Evolutionary conservation across 139 green algal species (phyloP), one percentile per base, ranked within the genome.

Genomic region (Dunaliella primolecta): DNA sequence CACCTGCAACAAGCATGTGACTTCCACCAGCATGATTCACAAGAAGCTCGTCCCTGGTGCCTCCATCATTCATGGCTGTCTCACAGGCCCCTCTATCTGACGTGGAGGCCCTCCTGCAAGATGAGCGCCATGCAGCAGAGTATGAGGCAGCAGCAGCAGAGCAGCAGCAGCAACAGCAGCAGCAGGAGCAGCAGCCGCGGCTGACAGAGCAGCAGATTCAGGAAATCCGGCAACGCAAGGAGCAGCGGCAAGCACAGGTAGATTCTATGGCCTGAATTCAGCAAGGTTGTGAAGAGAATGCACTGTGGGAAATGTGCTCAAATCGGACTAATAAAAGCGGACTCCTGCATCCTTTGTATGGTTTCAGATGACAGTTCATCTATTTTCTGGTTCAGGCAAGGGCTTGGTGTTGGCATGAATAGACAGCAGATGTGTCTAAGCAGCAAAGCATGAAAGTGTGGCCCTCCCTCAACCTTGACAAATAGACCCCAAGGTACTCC

Each of bases 31-130:
- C 20, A 29, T n/a, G 77, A 81, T n/a, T n/a, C n/a, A n/a, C n/a
- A n/a, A n/a, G n/a, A n/a, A n/a, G n/a, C n/a, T n/a, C n/a, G n/a
- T n/a, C n/a, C n/a, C n/a, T n/a, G n/a, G n/a, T n/a, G n/a, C n/a
- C n/a, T n/a, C n/a, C n/a, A n/a, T n/a, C n/a, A n/a, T n/a, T n/a
- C n/a, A n/a, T n/a, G n/a, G n/a, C n/a, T n/a, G n/a, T n/a, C n/a
- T n/a, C n/a, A 15, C 46, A 7, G 7, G 46, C 46, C 15, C 46
- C 46, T 7, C 46, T 64, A 15, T 64, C 46, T 36, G 78, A 83
- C 36, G 78, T 83, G 25, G 78, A 83, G 29, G 78, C 78, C 25
- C 37, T 83, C 2, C 21, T 83, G 78, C 36, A 70, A 34, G 78
- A 83, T 20, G 78, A 83, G 25, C 36, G 64, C 23, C 78, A 25